Evolutionary conservation across 2,329 filamentous ascomycete species (phyloP).

Genomic region (Tetracladium maxilliforme): DNA sequence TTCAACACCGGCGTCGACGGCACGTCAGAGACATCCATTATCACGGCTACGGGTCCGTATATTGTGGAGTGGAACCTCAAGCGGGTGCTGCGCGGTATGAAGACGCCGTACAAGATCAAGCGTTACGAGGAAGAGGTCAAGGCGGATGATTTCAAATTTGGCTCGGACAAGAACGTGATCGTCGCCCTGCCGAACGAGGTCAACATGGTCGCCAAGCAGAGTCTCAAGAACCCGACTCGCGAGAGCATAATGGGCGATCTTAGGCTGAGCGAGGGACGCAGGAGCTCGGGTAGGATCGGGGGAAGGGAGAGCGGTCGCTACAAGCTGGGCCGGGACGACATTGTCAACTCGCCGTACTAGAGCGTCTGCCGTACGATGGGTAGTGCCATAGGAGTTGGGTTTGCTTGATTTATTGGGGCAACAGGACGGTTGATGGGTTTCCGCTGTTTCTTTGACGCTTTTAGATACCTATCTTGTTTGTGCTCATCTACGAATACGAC

Average conservation of each 20-base stretch:
- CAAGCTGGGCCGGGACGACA: constrained; percentile 65
- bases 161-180: constrained; percentile 94
- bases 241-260: constrained; percentile 69
- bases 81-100: constrained; percentile 68
- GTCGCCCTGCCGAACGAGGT: constrained; percentile 94
- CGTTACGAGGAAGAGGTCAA: constrained; percentile 91
- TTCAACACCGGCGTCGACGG: constrained; percentile 89
- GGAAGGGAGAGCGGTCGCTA: constrained; percentile 44
- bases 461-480: too few species aligned
- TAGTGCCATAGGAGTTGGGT: too few species aligned
- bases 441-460: too few species aligned
- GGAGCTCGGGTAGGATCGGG: constrained; percentile 33
- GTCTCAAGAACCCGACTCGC: constrained; percentile 73
- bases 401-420: too few species aligned
- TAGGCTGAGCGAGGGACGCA: constrained; percentile 28
- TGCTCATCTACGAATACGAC: too few species aligned
- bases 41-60: constrained; percentile 91
- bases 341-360: constrained; percentile 59
- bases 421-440: too few species aligned
- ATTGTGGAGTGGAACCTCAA: constrained; percentile 94
- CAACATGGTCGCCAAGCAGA: constrained; percentile 86
- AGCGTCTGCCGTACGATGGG: not conserved
- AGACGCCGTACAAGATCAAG: constrained; percentile 92
- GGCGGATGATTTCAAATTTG: constrained; percentile 96
- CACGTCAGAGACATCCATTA: constrained; percentile 77